These are phyloP conservation scores for Candida fluviatilis DNA, from an alignment of 805 yeast species.

Conservation along the genomic window DNA sequence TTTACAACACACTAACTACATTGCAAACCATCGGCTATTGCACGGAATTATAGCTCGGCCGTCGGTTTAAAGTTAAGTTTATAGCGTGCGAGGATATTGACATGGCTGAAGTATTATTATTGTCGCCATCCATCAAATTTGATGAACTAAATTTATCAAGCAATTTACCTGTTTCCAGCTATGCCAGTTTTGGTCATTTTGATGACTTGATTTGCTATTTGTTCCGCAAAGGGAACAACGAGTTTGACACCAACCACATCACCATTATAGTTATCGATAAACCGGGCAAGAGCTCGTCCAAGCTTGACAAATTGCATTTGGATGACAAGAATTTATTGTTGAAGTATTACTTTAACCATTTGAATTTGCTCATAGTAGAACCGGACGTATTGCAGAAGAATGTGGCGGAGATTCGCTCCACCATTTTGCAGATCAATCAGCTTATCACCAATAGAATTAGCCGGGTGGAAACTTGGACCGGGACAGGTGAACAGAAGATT, in stretches of 20 bases:
- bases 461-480: constrained; percentile 43
- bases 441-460: constrained; percentile 28
- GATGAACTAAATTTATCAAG: not conserved
- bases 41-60: not conserved
- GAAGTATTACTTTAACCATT: constrained; percentile 34
- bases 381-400: constrained; percentile 2
- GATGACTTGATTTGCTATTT: constrained; percentile 18
- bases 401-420: constrained; percentile 1
- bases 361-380: constrained; percentile 27
- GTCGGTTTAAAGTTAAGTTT: not conserved
- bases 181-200: constrained; percentile 7
- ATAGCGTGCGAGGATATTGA: not conserved
- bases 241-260: constrained; percentile 29
- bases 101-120: not conserved
- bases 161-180: not conserved
- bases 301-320: constrained; percentile 21
- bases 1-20: no score
- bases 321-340: constrained; percentile 29
- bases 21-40: no score
- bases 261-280: constrained; percentile 22
- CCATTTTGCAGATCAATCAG: constrained; percentile 18
- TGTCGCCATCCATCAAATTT: not conserved
- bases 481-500: constrained; percentile 22
- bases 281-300: constrained; percentile 5
- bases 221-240: constrained; percentile 29